Evolutionary conservation across 352 stramenopile genomes (phyloP).

Genomic region (Phytophthora uliginosa): DNA sequence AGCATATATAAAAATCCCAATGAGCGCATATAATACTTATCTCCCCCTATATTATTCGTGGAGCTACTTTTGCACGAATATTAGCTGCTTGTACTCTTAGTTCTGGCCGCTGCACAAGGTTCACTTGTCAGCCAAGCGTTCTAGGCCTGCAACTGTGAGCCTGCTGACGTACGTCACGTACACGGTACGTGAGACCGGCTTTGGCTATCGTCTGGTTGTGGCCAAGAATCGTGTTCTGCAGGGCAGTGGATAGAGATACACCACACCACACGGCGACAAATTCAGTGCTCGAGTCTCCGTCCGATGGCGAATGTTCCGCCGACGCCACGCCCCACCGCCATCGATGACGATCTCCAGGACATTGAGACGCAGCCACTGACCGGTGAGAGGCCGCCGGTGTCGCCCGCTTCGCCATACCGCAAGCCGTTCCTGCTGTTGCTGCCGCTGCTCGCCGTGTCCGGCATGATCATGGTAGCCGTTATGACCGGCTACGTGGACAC

Average conservation of each 20-base stretch:
- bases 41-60: too few species aligned
- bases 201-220: slow-evolving; percentile 29
- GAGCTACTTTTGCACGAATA: too few species aligned
- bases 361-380: slow-evolving; percentile 27
- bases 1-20: too few species aligned
- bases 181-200: slow-evolving; percentile 5
- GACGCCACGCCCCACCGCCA: slow-evolving; percentile 15
- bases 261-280: too few species aligned
- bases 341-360: slow-evolving; percentile 17
- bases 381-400: not conserved
- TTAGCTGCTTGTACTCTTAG: too few species aligned
- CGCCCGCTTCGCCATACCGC: slow-evolving; percentile 16
- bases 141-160: too few species aligned
- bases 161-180: slow-evolving; percentile 21
- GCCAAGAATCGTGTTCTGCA: not conserved
- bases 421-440: slow-evolving; percentile 18
- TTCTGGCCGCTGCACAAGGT: too few species aligned
- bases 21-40: too few species aligned
- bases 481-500: slow-evolving; percentile 28
- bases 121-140: not conserved
- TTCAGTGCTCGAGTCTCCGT: not conserved
- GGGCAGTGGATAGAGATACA: too few species aligned
- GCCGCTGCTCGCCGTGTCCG: slow-evolving; percentile 18
- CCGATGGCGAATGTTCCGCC: slow-evolving; percentile 22
- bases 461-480: slow-evolving; percentile 21